Conservation (phyloP, 768 basidiomycete species). For the Rhizopogon rudus region DNA sequence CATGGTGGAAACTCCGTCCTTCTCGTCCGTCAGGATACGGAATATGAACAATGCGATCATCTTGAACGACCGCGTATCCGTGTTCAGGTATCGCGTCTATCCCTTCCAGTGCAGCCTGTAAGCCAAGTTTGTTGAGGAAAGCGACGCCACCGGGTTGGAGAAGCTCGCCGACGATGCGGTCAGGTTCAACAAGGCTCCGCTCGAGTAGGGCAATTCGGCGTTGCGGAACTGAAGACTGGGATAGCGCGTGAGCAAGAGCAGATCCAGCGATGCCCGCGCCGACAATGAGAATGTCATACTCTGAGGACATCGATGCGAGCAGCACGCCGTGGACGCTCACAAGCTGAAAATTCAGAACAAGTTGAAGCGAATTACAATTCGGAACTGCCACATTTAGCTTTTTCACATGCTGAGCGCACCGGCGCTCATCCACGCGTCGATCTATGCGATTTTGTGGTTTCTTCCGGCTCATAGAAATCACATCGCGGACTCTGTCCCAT, state of each 20-base stretch:
- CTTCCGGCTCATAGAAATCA: no score
- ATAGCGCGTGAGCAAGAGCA: slow-evolving; percentile 82
- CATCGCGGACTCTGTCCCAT: no score
- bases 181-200: slow-evolving; percentile 87
- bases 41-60: slow-evolving; percentile 70
- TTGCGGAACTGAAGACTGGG: slow-evolving; percentile 39
- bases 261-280: slow-evolving; percentile 91
- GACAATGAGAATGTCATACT: slow-evolving; percentile 82
- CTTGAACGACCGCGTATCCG: slow-evolving; percentile 78
- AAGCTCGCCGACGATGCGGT: slow-evolving; percentile 96
- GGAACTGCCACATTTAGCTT: no score
- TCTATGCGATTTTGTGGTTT: no score
- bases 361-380: no score
- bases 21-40: slow-evolving; percentile 75
- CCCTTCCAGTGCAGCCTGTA: slow-evolving; percentile 72
- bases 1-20: slow-evolving; percentile 92
- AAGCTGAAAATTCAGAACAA: no score
- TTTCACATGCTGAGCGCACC: no score
- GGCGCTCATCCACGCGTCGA: no score
- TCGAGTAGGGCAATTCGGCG: slow-evolving; percentile 81
- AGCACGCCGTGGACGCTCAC: background rate
- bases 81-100: slow-evolving; percentile 81
- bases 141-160: slow-evolving; percentile 89
- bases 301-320: background rate
- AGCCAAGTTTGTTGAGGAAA: slow-evolving; percentile 71